phyloP scores from a whole-genome alignment of 306 rosid genomes.

The Cucumis cinereus region DNA sequence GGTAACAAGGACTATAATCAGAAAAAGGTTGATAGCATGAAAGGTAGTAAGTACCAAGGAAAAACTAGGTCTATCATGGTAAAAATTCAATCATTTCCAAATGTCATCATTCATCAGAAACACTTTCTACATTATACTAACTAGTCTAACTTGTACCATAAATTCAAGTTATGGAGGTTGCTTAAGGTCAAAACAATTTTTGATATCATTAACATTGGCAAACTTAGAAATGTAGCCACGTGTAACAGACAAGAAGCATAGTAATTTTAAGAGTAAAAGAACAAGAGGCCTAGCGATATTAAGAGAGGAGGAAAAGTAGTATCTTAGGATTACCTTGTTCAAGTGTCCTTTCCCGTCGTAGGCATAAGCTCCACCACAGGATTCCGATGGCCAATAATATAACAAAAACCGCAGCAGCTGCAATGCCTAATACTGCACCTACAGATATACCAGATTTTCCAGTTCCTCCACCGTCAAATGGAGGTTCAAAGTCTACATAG shows the following conservation, averaged over 20 bases:
- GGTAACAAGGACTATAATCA: no score
- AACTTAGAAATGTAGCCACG: background rate
- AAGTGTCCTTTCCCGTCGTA: slow-evolving; percentile 4
- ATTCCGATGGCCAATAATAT: slow-evolving; percentile 11
- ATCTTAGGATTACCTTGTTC: slow-evolving; percentile 22
- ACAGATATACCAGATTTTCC: slow-evolving; percentile 8
- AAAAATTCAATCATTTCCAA: background rate
- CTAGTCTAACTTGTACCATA: background rate
- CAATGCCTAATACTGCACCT: slow-evolving; percentile 19
- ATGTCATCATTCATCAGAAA: background rate
- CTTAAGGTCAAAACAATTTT: background rate
- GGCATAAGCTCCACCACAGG: slow-evolving; percentile 21
- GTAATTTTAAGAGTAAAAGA: background rate
- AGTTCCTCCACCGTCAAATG: slow-evolving; percentile 1
- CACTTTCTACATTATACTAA: background rate
- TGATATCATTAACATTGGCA: background rate
- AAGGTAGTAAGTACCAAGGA: background rate
- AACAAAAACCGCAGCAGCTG: slow-evolving; percentile 10
- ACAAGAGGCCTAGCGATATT: background rate
- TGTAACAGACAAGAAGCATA: background rate
- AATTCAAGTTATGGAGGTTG: background rate
- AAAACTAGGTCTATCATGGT: background rate
- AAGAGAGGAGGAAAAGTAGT: background rate
- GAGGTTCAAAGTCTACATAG: slow-evolving; percentile 23
- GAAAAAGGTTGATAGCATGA: no score